A percentile compares a stretch with the other conserved stretches of the same genome.
Evolutionary conservation across 2,329 filamentous ascomycete genomes (phyloP).

Genomic region (Coniochaeta sp.): DNA sequence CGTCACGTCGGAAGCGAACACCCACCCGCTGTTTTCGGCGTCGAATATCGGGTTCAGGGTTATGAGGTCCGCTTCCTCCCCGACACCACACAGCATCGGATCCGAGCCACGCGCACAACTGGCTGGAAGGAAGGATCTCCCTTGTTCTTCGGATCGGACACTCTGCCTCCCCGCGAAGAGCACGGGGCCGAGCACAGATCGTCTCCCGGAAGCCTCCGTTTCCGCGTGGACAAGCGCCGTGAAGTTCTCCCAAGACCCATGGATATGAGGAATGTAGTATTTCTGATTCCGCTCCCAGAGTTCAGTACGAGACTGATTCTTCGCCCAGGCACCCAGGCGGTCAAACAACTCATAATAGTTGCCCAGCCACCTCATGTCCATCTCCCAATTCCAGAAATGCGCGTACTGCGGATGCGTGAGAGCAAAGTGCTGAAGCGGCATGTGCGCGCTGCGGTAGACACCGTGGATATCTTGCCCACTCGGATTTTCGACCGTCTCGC

Average conservation of each 20-base stretch:
- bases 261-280: constrained; percentile 67
- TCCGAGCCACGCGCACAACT: constrained; percentile 41
- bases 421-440: constrained; percentile 58
- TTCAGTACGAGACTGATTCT: constrained; percentile 59
- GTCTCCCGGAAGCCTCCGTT: constrained; percentile 39
- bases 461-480: constrained; percentile 54
- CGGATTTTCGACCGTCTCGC: constrained; percentile 55
- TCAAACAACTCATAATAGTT: constrained; percentile 69
- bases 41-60: constrained; percentile 74
- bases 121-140: constrained; percentile 44
- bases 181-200: constrained; percentile 64
- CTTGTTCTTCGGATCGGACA: constrained; percentile 43
- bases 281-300: constrained; percentile 71
- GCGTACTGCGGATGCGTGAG: constrained; percentile 56
- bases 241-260: constrained; percentile 68
- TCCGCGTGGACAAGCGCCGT: constrained; percentile 55
- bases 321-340: constrained; percentile 58
- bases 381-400: constrained; percentile 65
- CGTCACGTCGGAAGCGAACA: constrained; percentile 62
- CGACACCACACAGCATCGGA: constrained; percentile 52
- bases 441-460: constrained; percentile 59
- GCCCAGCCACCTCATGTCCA: constrained; percentile 59
- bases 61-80: constrained; percentile 68
- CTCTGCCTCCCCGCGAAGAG: constrained; percentile 37
- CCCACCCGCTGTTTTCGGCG: constrained; percentile 62